Base-by-base conservation (phyloP, 108 stramenopile species). In the Pseudonitzschia pungens region DNA sequence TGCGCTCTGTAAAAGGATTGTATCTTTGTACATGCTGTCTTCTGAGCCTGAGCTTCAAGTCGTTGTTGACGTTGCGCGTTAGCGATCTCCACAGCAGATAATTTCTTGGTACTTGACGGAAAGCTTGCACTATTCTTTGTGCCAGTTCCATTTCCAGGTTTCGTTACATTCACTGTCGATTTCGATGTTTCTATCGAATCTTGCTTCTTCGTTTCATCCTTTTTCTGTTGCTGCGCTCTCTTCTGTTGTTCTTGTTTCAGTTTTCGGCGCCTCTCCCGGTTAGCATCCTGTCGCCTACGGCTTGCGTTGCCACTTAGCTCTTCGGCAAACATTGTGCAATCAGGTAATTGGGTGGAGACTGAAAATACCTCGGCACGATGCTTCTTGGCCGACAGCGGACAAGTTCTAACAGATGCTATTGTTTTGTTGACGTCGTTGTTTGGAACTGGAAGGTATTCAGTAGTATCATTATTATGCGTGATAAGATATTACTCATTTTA, bases 231-330 rank as follows among this genome's bases (percentile, higher is more conserved):
- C 82, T 89, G 71, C 62, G 88, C 77, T 31, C 78, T 63, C 44
- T 88, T 88, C 50, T 86, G 65, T 81, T 91, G 75, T 67, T 91
- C 79, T 28, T 81, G 66, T 32, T 89, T 89, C 36, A 89, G 63
- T 53, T 87, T 78, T 51, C 82, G 70, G 14, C 92, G 78, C 55
- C 90, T 81, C 45, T 70, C 72, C 71, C 75, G 77, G 68, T 87
- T 86, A 36, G 89, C 89, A 40, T 89, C 89, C 65, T 89, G 88
- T 14, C 89, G 69, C 67, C 89, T 87, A 52, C 81, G 84, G 42
- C 73, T 83, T 7, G 90, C 79, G 65, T 91, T 93, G 0, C 88
- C 86, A 63, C 82, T 70, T 36, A 91, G 62, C 56, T 93, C 92
- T 51, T 93, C 92, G 2, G 92, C 74, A 80, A 93, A 93, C 92